Evolutionary conservation across 352 stramenopile genomes (phyloP).

Genomic region (Phytophthora europaea): DNA sequence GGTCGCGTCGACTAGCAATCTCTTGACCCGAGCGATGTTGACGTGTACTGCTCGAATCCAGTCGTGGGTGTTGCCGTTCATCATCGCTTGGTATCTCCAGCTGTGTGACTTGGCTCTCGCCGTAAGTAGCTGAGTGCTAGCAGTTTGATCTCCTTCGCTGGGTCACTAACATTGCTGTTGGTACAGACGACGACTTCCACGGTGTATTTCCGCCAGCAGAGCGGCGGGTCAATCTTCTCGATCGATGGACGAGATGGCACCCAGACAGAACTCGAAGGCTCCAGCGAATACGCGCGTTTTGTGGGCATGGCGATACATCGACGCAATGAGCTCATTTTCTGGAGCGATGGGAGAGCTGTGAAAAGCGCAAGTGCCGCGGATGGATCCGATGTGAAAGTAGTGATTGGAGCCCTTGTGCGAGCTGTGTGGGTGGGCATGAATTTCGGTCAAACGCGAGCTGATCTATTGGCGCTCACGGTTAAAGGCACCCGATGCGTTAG

Average conservation of each 20-base stretch:
- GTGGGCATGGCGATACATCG: slow-evolving; percentile 57
- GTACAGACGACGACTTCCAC: slow-evolving; percentile 46
- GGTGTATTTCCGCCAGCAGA: slow-evolving; percentile 72
- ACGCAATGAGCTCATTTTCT: slow-evolving; percentile 49
- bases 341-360: slow-evolving; percentile 67
- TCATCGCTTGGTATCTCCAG: slow-evolving; percentile 8
- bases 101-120: neutral
- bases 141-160: neutral
- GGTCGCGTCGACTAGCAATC: slow-evolving; percentile 13
- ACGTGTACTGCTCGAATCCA: neutral
- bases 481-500: slow-evolving; percentile 54
- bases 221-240: slow-evolving; percentile 63
- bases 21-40: slow-evolving; percentile 1
- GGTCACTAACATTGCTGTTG: neutral
- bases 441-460: slow-evolving; percentile 44
- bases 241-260: slow-evolving; percentile 53
- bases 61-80: neutral
- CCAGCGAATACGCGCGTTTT: slow-evolving; percentile 52
- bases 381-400: slow-evolving; percentile 26
- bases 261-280: slow-evolving; percentile 47
- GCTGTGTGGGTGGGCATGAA: slow-evolving; percentile 69
- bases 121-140: neutral
- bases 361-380: slow-evolving; percentile 35
- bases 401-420: slow-evolving; percentile 55
- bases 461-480: slow-evolving; percentile 54